A percentile compares a stretch with the other conserved stretches of the same genome.
phyloP scores from a whole-genome alignment of 108 stramenopile genomes.

The Cyclostephanos tholiformis region DNA sequence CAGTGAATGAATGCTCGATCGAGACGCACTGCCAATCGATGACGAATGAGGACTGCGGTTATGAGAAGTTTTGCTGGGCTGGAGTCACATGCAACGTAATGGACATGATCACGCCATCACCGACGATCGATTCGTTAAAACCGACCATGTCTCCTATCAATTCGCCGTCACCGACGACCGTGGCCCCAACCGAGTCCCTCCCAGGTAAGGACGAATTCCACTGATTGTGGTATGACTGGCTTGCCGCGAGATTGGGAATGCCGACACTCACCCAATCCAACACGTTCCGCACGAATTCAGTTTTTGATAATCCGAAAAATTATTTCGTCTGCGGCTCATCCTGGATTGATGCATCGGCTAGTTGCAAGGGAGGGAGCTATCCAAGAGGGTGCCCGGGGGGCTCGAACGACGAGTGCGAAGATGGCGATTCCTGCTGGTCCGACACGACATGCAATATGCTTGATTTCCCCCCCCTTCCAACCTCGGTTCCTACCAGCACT shows the following conservation, averaged over 20 bases:
- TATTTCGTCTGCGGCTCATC: neutral
- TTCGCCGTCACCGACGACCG: no score
- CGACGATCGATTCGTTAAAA: neutral
- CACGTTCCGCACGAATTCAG: neutral
- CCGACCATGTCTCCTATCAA: neutral
- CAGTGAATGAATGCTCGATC: neutral
- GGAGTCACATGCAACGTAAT: neutral
- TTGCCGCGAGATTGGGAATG: neutral
- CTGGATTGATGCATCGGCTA: neutral
- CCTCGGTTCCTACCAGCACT: no score
- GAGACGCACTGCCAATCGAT: neutral
- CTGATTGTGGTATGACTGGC: neutral
- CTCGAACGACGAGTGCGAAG: no score
- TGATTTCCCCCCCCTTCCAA: no score
- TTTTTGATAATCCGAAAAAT: neutral
- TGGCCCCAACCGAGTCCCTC: no score
- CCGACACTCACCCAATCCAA: neutral
- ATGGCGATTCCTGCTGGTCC: no score
- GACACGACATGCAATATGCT: no score
- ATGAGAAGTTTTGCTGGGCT: neutral
- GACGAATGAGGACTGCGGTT: neutral
- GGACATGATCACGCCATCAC: neutral
- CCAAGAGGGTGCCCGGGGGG: no score
- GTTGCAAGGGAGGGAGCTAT: no score
- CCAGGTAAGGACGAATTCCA: neutral